Base-by-base conservation (phyloP, 2,329 filamentous ascomycete species). In the Myriosclerotinia scirpicola region DNA sequence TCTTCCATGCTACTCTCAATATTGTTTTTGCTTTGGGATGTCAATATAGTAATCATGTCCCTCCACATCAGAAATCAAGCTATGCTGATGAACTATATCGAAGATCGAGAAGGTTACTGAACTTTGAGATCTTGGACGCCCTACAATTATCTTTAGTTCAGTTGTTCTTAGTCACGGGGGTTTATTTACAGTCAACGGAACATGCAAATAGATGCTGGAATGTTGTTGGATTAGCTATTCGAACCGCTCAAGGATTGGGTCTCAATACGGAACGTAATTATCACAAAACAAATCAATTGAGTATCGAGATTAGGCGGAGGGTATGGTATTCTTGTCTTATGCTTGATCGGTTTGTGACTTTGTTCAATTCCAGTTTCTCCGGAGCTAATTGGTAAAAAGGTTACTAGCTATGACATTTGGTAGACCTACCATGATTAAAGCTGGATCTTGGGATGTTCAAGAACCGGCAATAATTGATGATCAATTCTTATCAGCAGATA, bases 121-220 rank as follows among this genome's bases (percentile, higher is more conserved):
- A 72, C 15, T 67, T 73, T 2, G 75, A 77, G 14, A 69, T 70
- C 0, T 66, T 77, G 3, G 75, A 77, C 53, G 63, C 68, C 3
- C 67, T 69, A 1, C 73, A 73, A 0, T 30, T 77, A 15, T 63
- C 69, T 5, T 53, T 74, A 3, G 73, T 78, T 3, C 76, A 78
- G 66, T 53, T 74, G 12, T 70, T 78, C 0, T 61, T 77, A 8
- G 69, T 78, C 2, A 73, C 71, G 2, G 70, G 71, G 0, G 42
- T 74, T 14, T 77, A 77, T 54, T 72, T 77, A 3, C 75, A 75
- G 9, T 76, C 70, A 15, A 73, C 75, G 0, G 69, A 68, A 0
- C 70, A 73, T 36, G 71, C 71, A 5, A 70, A 76, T 34, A 73
- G 76, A 1, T 77, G 76, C 68, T 78, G 76, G 76, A 73, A 73